Conservation (phyloP, 2,329 filamentous ascomycete species). For the Fusarium sp. region DNA sequence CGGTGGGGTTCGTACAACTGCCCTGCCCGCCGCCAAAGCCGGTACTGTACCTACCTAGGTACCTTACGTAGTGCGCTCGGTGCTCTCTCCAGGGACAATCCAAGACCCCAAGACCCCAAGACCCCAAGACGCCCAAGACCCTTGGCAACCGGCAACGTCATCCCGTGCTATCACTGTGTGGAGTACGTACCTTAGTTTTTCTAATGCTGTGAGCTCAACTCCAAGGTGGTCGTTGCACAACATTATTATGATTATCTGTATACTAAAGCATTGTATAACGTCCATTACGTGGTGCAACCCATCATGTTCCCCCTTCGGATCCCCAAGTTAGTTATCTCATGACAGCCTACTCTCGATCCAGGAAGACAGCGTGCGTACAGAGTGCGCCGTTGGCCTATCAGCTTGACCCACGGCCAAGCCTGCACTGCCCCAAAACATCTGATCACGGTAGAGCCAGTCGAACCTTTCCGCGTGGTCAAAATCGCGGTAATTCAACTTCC, state of each 20-base stretch:
- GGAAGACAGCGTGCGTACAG: not conserved
- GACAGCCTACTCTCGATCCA: not conserved
- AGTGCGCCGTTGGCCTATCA: not conserved
- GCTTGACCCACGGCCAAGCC: slow-evolving; percentile 20
- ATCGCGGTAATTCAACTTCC: not conserved
- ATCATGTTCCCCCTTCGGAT: not conserved
- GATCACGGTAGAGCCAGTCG: slow-evolving; percentile 7
- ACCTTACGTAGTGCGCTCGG: slow-evolving; percentile 4
- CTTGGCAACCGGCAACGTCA: slow-evolving; percentile 31
- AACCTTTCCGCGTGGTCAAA: not conserved
- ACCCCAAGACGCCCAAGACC: slow-evolving; percentile 27
- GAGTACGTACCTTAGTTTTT: not conserved
- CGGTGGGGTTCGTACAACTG: slow-evolving; percentile 31
- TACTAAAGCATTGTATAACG: not conserved
- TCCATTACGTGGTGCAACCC: not conserved
- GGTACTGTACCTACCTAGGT: too few species aligned
- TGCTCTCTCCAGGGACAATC: slow-evolving; percentile 13
- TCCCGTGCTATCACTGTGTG: slow-evolving; percentile 14
- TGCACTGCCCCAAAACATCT: slow-evolving; percentile 22
- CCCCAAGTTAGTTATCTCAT: not conserved
- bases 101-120: slow-evolving; percentile 27
- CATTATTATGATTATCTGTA: not conserved
- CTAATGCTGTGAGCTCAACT: not conserved
- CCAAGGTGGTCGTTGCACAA: not conserved
- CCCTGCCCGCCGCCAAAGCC: not conserved